Evolutionary conservation across 2,329 filamentous ascomycete species (phyloP), one percentile per base, ranked within the genome.

Genomic region (Nigrograna mackinnonii): DNA sequence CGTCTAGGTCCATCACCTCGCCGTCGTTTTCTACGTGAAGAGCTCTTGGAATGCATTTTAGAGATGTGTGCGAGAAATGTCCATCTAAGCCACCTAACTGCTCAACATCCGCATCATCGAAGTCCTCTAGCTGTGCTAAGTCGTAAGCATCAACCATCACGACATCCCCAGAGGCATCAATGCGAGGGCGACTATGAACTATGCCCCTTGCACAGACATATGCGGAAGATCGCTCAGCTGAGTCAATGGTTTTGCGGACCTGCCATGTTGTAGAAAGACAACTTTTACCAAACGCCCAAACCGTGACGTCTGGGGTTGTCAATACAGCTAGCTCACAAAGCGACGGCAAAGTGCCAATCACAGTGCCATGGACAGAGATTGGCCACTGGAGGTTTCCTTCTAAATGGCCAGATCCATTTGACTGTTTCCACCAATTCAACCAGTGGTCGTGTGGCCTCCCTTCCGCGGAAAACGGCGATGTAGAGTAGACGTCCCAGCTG

Each of bases 221-320:
- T 4, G 42, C 49, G 12, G 42, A 44, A 2, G 38, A 32, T 4
- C 44, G 39, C 3, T 39, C 12, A 9, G 41, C 14, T 2, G 52
- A 31, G 21, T 53, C 40, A 6, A 37, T 43, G 5, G 42, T 44
- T 32, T 56, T 61, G 11, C 72, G 68, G 4, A 81, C 57, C 39
- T 76, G 71, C 67, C 77, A 79, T 5, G 72, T 68, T 5, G 61
- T 69, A 3, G 74, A 75, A 44, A 69, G 59, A 0, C 75, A 74
- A 24, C 69, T 55, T 1, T 65, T 62, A 13, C 68, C 64, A 50
- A 82, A 79, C 0, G 74, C 77, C 76, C 78, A 82, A n/a, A 82
- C 64, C 0, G 70, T 66, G 21, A 80, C 67, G 16, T 72, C 67
- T 21, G 54, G 69, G 36, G 49, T 67, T 47, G 67, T 77, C 56